phyloP scores from a whole-genome alignment of 495 filamentous ascomycete genomes.

The Physcia stellaris region DNA sequence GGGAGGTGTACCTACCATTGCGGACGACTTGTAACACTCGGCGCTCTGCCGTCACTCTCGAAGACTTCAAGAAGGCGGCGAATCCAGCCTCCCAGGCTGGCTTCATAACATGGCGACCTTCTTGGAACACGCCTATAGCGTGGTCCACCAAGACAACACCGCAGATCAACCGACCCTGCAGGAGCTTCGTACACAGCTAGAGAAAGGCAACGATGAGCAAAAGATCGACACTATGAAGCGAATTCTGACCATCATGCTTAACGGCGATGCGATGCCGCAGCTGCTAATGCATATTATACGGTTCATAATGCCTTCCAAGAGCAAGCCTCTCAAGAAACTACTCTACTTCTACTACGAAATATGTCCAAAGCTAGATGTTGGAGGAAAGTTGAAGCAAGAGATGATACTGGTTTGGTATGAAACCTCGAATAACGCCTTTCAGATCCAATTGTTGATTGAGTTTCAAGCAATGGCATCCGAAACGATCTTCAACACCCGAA shows the following conservation, averaged over 20 bases:
- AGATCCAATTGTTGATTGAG: conserved; percentile 3
- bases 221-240: conserved; percentile 98
- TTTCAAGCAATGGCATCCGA: conserved; percentile 79
- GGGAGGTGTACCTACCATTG: too few species aligned
- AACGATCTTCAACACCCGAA: conserved; percentile 96
- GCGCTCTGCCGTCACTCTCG: too few species aligned
- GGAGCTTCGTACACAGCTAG: conserved; percentile 85
- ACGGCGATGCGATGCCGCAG: conserved; percentile 88
- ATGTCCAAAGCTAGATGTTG: conserved; percentile 84
- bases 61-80: too few species aligned
- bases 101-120: conserved; percentile 72
- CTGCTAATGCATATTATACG: conserved; percentile 99
- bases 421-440: background rate
- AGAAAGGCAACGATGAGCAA: conserved; percentile 92
- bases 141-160: conserved; percentile 91
- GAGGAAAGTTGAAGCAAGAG: conserved; percentile 94
- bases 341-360: conserved; percentile 99
- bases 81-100: too few species aligned
- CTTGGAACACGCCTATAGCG: conserved; percentile 82
- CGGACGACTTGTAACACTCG: too few species aligned
- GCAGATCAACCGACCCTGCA: conserved; percentile 80
- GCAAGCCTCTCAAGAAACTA: conserved; percentile 93
- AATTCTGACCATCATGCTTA: conserved; percentile 94
- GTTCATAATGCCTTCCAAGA: conserved; percentile 97
- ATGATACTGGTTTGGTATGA: conserved; percentile 97